These are phyloP conservation scores for Arbutus unedo DNA, from an alignment of 148 eudicot genomes.

Conservation along the genomic window DNA sequence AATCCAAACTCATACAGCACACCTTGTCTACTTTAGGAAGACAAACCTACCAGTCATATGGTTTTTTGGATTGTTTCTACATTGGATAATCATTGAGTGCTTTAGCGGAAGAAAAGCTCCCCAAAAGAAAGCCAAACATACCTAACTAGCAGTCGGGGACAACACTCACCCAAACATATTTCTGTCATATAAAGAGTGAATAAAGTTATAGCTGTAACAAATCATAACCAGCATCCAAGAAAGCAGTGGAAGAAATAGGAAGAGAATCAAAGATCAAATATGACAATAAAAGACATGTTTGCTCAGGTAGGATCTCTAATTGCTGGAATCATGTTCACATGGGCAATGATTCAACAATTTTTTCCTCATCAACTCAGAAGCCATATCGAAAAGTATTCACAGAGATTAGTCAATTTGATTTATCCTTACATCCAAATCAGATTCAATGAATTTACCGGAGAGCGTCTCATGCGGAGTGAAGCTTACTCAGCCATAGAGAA, in stretches of 20 bases:
- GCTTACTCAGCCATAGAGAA: conserved; percentile 28
- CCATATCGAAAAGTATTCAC: conserved; percentile 7
- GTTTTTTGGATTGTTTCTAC: background rate
- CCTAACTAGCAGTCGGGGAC: background rate
- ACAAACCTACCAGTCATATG: conserved; percentile 1
- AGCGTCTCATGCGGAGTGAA: conserved; percentile 25
- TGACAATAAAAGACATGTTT: background rate
- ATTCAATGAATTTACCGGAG: conserved; percentile 28
- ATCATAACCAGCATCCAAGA: background rate
- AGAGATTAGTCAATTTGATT: conserved; percentile 11
- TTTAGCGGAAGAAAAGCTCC: background rate
- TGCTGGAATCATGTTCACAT: conserved; percentile 30
- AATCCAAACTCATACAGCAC: background rate
- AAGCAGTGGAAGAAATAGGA: background rate
- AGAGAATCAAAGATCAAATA: background rate
- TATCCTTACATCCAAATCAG: conserved; percentile 34
- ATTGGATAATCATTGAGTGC: background rate
- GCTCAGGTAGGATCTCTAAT: conserved; percentile 23
- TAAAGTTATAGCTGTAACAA: background rate
- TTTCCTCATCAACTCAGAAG: conserved; percentile 20
- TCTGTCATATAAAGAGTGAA: background rate
- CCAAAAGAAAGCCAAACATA: background rate
- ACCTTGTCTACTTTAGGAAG: background rate
- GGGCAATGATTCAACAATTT: conserved; percentile 36
- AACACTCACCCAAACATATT: background rate